Evolutionary conservation across 495 filamentous ascomycete genomes (phyloP).

Genomic region (Hypoxylon trugodes): DNA sequence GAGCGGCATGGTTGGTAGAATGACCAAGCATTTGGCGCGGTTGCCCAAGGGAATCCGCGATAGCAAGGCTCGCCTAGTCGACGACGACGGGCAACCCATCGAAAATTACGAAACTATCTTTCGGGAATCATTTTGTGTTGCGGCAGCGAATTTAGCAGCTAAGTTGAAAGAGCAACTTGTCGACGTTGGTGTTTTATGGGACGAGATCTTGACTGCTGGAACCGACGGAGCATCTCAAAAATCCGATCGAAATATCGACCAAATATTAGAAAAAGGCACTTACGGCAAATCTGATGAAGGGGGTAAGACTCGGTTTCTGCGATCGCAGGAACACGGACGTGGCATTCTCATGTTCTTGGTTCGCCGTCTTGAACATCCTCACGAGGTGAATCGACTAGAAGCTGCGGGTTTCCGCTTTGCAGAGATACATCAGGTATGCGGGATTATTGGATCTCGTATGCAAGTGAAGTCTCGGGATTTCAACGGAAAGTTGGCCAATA

Average conservation of each 20-base stretch:
- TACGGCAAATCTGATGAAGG: slow-evolving; percentile 15
- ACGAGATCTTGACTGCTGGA: slow-evolving; percentile 76
- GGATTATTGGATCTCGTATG: slow-evolving; percentile 72
- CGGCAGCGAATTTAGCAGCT: slow-evolving; percentile 75
- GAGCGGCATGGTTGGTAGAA: slow-evolving; percentile 71
- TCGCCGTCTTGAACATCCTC: slow-evolving; percentile 63
- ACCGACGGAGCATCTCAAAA: slow-evolving; percentile 15
- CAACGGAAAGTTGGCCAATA: slow-evolving; percentile 62
- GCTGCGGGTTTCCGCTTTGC: slow-evolving; percentile 82
- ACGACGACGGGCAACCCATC: slow-evolving; percentile 56
- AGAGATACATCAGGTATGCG: slow-evolving; percentile 70
- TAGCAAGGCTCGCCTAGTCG: slow-evolving; percentile 46
- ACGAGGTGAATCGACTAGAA: slow-evolving; percentile 68
- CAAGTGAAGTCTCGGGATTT: slow-evolving; percentile 69
- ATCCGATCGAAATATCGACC: slow-evolving; percentile 2
- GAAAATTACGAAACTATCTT: slow-evolving; percentile 78
- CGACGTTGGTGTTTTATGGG: slow-evolving; percentile 77
- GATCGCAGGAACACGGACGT: slow-evolving; percentile 57
- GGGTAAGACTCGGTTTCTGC: slow-evolving; percentile 11
- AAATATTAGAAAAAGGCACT: slow-evolving; percentile 9
- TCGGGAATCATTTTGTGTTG: slow-evolving; percentile 86
- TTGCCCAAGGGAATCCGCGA: slow-evolving; percentile 39
- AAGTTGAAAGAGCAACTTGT: slow-evolving; percentile 68
- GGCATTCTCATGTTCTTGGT: slow-evolving; percentile 85
- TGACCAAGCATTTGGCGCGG: slow-evolving; percentile 66